phyloP scores from a whole-genome alignment of 495 filamentous ascomycete species.

The Xylona heveae region DNA sequence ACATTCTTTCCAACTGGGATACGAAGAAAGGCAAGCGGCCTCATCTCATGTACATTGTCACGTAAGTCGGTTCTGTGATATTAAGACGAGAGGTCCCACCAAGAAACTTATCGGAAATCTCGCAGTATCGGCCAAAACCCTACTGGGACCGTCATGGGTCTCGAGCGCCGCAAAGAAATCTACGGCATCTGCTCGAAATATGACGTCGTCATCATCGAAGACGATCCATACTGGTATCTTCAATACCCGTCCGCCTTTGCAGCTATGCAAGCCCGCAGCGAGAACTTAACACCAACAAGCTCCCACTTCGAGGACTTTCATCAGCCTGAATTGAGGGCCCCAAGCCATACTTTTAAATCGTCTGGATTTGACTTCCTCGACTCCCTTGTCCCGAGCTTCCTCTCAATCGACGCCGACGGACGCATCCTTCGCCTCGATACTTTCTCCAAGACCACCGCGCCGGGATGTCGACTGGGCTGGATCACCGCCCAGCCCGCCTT shows the following conservation, averaged over 20 bases:
- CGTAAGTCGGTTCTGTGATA: no score
- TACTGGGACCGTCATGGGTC: constrained; percentile 48
- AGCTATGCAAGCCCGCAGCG: no score
- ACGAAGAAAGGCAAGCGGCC: constrained; percentile 45
- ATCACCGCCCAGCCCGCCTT: constrained; percentile 42
- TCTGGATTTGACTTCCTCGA: constrained; percentile 64
- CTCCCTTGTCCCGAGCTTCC: constrained; percentile 57
- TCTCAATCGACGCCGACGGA: constrained; percentile 56
- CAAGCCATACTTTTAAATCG: constrained; percentile 27
- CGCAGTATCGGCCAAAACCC: constrained; percentile 77
- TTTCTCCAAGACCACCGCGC: constrained; percentile 23
- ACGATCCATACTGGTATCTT: constrained; percentile 93
- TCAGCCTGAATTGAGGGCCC: constrained; percentile 12
- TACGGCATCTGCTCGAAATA: constrained; percentile 65
- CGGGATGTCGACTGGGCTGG: constrained; percentile 23
- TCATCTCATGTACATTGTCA: constrained; percentile 76
- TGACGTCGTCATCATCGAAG: constrained; percentile 84
- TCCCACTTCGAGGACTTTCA: constrained; percentile 17
- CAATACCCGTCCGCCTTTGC: constrained; percentile 72
- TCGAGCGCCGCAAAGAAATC: constrained; percentile 52
- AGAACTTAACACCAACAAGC: constrained; percentile 7
- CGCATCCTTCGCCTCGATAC: constrained; percentile 46
- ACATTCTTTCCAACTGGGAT: constrained; percentile 72
- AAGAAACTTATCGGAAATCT: not conserved
- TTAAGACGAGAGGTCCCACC: no score